Conservation (phyloP, 805 yeast species). For the Candida ovalis region DNA sequence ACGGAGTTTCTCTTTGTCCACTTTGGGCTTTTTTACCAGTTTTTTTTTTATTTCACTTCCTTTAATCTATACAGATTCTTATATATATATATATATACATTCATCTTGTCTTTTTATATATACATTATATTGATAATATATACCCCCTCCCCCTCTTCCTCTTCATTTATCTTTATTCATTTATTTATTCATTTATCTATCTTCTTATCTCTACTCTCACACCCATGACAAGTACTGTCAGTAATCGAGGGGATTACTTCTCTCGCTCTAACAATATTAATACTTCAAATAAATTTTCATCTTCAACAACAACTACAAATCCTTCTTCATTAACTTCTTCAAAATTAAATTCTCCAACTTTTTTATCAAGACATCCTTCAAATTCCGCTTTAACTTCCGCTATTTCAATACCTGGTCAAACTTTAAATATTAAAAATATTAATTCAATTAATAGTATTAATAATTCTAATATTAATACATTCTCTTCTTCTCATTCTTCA, state of each 20-base stretch:
- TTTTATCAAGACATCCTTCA: slow-evolving; percentile 19
- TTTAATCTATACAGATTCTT: too few relatives aligned
- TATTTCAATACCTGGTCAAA: slow-evolving; percentile 27
- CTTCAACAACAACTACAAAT: slow-evolving; percentile 10
- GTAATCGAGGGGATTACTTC: background rate
- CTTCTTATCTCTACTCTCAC: background rate
- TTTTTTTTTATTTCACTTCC: too few relatives aligned
- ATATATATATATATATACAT: too few relatives aligned
- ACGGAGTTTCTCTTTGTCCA: too few relatives aligned
- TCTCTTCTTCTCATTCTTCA: too few relatives aligned
- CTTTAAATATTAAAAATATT: slow-evolving; percentile 16
- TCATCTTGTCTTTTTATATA: too few relatives aligned
- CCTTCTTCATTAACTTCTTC: slow-evolving; percentile 21
- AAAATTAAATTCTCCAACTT: slow-evolving; percentile 20
- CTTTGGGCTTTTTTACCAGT: too few relatives aligned
- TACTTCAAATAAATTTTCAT: background rate
- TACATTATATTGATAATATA: too few relatives aligned
- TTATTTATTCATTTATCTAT: background rate
- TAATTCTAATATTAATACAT: background rate
- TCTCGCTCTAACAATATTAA: background rate
- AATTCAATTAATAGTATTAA: background rate
- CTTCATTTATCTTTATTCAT: background rate
- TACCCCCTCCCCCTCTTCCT: background rate
- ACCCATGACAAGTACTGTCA: background rate
- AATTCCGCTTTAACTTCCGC: slow-evolving; percentile 24